Base-by-base conservation (phyloP, 495 filamentous ascomycete species). In the Aspergillus nidulans region DNA sequence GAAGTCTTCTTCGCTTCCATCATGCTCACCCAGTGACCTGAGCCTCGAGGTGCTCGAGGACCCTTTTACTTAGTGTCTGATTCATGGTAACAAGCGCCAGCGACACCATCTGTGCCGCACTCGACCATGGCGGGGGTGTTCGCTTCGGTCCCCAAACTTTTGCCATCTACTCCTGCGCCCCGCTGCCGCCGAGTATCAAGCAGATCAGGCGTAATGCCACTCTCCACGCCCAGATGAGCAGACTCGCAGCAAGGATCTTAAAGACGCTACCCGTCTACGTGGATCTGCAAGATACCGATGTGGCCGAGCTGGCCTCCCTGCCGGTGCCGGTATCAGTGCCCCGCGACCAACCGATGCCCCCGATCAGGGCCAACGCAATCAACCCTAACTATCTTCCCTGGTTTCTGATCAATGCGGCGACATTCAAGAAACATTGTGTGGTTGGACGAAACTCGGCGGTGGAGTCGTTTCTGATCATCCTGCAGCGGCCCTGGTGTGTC, bases 401-500 rank as follows among this genome's bases (percentile, higher is more conserved):
- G 62, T 64, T 64, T 24, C 48, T 64, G 34, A 52, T 64, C 23
- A 55, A 58, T 18, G 62, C 59, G 0, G 42, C 59, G 18, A 52
- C 18, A 24, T 56, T 52, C 10, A n/a, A 49, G 16, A 53, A 52
- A 18, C 62, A 64, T 20, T 59, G 56, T 53, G 57, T 64, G 20
- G 15, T 64, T 6, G 62, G 59, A 7, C 49, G 25, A 0, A 32
- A 36, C 6, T 47, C 52, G 18, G 15, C 30, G 9, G 38, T 58
- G 16, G 40, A 59, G 30, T 53, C 62, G 12, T 41, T 64, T 3
- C 46, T 64, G 1, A 40, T 59, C 4, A 28, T 64, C 18, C 56
- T 62, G 16, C 62, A 62, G 38, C 62, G 56, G 8, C 62, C 62
- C 9, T 64, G 62, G 62, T 64, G 62, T 49, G 50, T 64, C 7